Evolutionary conservation across 768 basidiomycete species (phyloP), one percentile per base, ranked within the genome.

Genomic region (Cyclocybe cylindracea): DNA sequence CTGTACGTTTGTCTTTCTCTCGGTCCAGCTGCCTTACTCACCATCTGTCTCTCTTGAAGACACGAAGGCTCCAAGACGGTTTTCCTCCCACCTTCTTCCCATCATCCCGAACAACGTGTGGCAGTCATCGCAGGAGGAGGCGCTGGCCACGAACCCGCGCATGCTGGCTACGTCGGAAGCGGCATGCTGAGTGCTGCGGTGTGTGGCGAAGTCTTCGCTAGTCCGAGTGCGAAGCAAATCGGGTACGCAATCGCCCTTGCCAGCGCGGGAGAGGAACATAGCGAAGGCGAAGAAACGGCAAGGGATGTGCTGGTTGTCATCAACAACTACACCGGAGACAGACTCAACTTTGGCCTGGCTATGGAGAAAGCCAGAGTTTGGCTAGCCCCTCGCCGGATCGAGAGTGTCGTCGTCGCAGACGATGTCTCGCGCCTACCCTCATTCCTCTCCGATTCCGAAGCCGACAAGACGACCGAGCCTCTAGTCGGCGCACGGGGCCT

Each of bases 181-280:
- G 82, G 83, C 13, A 78, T 84, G 70, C 74, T 85, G 19, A 59
- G 72, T 8, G 82, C 80, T 1, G 77, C 77, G 4, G 79, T 84
- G 6, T 78, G 77, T n/a, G 84, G 83, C 2, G 82, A 85, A 44
- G 77, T 83, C 14, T 85, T 85, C 58, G 82, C 84, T 8, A 80
- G 77, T 41, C 85, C 83, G 0, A 83, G 79, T 56, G 79, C 82
- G n/a, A 75, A 75, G 43, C 82, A 84, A 61, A 78, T 85, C 19
- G 42, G 40, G 7, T n/a, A 14, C n/a, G 44, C 18, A 7, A n/a
- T 9, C 16, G 14, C 24, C 11, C 40, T 46, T 24, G 18, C 39
- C 32, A 39, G n/a, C 31, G 10, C 24, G 5, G 24, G 24, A 24
- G 24, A 24, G 24, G 1, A 5, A 24, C 5, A 2, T 24, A 61